Percentiles rank a stretch among this genome's conserved stretches.
Conservation (phyloP, 2,329 filamentous ascomycete species). For the Onygenales sp. region DNA sequence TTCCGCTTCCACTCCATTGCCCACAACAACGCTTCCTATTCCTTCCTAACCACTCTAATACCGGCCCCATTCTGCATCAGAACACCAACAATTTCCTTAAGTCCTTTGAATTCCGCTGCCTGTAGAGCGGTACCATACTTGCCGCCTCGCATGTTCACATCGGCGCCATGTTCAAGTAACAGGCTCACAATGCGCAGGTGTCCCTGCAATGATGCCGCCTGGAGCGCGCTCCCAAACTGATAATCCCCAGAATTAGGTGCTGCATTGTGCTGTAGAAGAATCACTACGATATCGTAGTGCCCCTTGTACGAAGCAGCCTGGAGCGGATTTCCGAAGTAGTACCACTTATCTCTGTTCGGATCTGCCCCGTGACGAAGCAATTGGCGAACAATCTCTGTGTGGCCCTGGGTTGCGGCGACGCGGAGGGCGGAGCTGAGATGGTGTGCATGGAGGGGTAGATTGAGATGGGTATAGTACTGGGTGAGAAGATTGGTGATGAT, state of each 20-base stretch:
- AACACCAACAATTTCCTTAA: not conserved
- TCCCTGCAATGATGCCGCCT: not conserved
- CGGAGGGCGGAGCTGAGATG: not conserved
- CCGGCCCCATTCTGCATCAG: not conserved
- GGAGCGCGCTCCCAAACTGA: conserved; percentile 4
- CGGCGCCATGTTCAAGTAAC: conserved; percentile 9
- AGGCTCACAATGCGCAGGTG: conserved; percentile 4
- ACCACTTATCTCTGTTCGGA: not conserved
- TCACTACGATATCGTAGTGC: not conserved
- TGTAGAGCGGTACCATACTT: not conserved
- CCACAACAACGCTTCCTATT: too few relatives aligned
- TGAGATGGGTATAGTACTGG: not conserved
- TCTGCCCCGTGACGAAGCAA: not conserved
- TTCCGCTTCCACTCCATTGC: too few relatives aligned
- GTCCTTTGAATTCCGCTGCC: not conserved
- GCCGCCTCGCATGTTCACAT: conserved; percentile 6
- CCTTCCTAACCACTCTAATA: too few relatives aligned
- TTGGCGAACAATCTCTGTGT: not conserved
- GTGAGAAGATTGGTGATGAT: not conserved
- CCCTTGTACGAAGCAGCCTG: conserved; percentile 6
- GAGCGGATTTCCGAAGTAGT: conserved; percentile 3
- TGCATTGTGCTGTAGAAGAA: conserved; percentile 1
- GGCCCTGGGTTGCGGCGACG: not conserved
- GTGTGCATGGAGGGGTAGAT: not conserved
- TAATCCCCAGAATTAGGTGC: conserved; percentile 5